A percentile compares a stretch with the other conserved stretches of the same genome.
Evolutionary conservation across 768 basidiomycete genomes (phyloP).

Genomic region (Boletus vermiculosoides): DNA sequence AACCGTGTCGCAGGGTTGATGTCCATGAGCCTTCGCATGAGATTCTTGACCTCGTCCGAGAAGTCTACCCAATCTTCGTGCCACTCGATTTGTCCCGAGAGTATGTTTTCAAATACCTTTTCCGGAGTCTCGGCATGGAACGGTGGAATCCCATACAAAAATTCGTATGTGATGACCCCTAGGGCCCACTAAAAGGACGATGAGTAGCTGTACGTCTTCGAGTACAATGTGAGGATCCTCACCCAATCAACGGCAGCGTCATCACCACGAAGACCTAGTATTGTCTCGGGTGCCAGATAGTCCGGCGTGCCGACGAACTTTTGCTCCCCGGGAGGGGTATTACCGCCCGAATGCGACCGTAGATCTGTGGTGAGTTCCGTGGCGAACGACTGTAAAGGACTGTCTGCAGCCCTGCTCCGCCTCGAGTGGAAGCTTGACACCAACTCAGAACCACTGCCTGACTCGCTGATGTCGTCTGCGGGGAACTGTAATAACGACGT

Average conservation of each 20-base stretch:
- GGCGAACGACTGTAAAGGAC: constrained; percentile 84
- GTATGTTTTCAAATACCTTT: constrained; percentile 97
- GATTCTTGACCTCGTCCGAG: constrained; percentile 82
- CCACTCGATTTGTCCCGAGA: constrained; percentile 93
- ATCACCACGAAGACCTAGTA: constrained; percentile 92
- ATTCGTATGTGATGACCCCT: constrained; percentile 97
- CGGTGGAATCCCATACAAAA: constrained; percentile 93
- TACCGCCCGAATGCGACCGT: constrained; percentile 60
- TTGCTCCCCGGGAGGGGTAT: constrained; percentile 80
- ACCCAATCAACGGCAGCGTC: constrained; percentile 98
- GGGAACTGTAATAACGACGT: constrained; percentile 65
- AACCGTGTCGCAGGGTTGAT: constrained; percentile 77
- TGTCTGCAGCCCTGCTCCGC: constrained; percentile 57
- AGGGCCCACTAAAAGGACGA: constrained; percentile 80
- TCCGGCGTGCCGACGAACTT: constrained; percentile 98
- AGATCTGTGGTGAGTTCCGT: constrained; percentile 81
- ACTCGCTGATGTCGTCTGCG: constrained; percentile 84
- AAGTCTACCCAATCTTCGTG: constrained; percentile 91
- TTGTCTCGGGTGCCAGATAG: constrained; percentile 94
- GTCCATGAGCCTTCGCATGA: constrained; percentile 85
- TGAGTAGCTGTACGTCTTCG: constrained; percentile 12
- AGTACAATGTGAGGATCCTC: constrained; percentile 29
- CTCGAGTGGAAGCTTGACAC: constrained; percentile 53
- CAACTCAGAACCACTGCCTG: constrained; percentile 80
- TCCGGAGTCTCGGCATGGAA: constrained; percentile 98